phyloP scores from a whole-genome alignment of 2,329 filamentous ascomycete species.

The Phyllosticta capitalensis region DNA sequence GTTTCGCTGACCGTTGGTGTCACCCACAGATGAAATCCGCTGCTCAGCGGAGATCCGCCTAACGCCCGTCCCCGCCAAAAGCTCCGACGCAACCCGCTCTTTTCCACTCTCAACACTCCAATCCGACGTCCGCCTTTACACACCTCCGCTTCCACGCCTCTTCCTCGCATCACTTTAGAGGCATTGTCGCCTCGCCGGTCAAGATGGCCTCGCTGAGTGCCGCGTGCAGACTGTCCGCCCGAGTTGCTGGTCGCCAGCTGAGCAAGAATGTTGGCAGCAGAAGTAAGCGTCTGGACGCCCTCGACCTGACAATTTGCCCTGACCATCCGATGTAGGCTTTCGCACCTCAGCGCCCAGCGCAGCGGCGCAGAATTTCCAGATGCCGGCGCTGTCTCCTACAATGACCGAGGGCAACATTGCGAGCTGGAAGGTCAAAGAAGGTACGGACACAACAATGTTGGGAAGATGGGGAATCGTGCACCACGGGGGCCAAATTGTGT shows the following conservation, averaged over 20 bases:
- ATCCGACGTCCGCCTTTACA: slow-evolving; percentile 1
- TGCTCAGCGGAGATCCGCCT: slow-evolving; percentile 9
- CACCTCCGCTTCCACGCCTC: not conserved
- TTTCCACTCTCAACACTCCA: slow-evolving; percentile 9
- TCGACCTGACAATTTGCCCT: slow-evolving; percentile 3
- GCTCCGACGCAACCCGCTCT: slow-evolving; percentile 5
- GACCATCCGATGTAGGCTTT: slow-evolving; percentile 43
- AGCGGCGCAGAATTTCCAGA: slow-evolving; percentile 78
- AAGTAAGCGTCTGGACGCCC: slow-evolving; percentile 39
- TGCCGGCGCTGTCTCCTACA: slow-evolving; percentile 84
- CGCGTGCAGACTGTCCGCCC: slow-evolving; percentile 54
- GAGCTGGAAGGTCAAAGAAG: slow-evolving; percentile 78
- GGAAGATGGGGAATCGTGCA: not conserved
- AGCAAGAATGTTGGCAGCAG: slow-evolving; percentile 46
- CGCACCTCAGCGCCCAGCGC: slow-evolving; percentile 52
- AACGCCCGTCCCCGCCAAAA: slow-evolving; percentile 6
- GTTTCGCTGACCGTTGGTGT: not conserved
- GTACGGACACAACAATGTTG: slow-evolving; percentile 19
- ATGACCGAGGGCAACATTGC: slow-evolving; percentile 92
- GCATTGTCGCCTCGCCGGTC: slow-evolving; percentile 11
- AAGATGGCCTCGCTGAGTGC: slow-evolving; percentile 57
- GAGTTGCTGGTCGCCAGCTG: slow-evolving; percentile 47
- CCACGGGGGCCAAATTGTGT: not conserved
- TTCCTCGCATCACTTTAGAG: not conserved
- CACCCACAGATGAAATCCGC: not conserved